Evolutionary conservation across 768 basidiomycete genomes (phyloP), one percentile per base, ranked within the genome.

Genomic region (Trametes cinnabarina): DNA sequence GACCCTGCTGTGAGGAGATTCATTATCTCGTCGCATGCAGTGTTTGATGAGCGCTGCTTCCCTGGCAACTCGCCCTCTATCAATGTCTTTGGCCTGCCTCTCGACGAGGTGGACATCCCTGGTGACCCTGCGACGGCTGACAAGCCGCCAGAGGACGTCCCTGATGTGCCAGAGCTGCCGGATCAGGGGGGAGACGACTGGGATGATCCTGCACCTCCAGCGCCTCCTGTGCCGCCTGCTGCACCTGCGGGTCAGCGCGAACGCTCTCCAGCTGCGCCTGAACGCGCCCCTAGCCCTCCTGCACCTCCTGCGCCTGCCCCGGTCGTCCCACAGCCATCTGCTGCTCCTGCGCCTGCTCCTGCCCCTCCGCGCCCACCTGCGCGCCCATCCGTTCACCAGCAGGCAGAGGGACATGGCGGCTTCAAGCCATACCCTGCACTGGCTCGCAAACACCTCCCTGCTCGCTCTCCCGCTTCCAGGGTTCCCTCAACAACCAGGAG

Each of bases 1-100:
- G 55, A 57, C 39, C 55, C 55, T 57, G 55, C 48, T 49, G 55
- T 49, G 25, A 50, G 28, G 57, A 58, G 44, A 28, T 58, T 51
- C 57, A 44, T 51, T 44, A 58, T 58, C 34, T 51, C 43, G n/a
- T 51, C 34, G 26, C 57, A 58, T 51, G 57, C 50, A 23, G 57
- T 58, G 22, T 58, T 58, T 40, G 50, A 58, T 22, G 35, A 58
- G 42, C 43, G 25, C 50, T 51, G 50, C 30, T 32, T 32, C 30
- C 30, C 30, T 32, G 30, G 30, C 40, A 57, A 57, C 47, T 57
- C 47, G 20, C 37, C 47, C 14, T 57, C 43, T 40, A 57, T n/a
- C n/a, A n/a, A n/a, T n/a, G n/a, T n/a, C n/a, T n/a, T n/a, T n/a
- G n/a, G n/a, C n/a, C n/a, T n/a, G n/a, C n/a, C n/a, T n/a, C n/a